Evolutionary conservation across 805 yeast genomes (phyloP), one percentile per base, ranked within the genome.

Genomic region (Ogataea wickerhamii): DNA sequence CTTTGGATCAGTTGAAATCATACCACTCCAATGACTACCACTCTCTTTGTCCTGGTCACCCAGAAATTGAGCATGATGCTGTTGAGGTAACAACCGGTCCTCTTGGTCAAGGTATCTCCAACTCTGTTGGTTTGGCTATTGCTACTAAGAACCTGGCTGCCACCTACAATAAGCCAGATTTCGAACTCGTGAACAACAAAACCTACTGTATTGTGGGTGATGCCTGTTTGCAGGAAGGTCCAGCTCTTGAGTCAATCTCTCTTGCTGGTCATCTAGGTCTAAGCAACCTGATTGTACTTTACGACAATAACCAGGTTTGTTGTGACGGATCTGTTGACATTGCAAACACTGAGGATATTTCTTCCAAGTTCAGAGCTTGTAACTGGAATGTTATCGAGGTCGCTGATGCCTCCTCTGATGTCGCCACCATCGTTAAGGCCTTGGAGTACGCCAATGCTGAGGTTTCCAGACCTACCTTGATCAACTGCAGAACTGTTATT

Each of bases 1-100:
- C 87, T 40, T 66, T 91, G 56, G 95, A 87, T 30, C 98, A 91
- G 67, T 74, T 91, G 67, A 82, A 87, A 73, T 68, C 76, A 47
- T 93, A 93, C 73, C 53, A 49, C 34, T 46, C 53, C 6, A 82
- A 97, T 73, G 93, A 85, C 68, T 68, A 86, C 62, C 74, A 75
- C 63, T 88, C 98, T 46, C 81, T 80, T 68, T 84, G 95, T 47
- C 98, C 98, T 36, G 98, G 98, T 53, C 98, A 91, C 71, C 98
- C 98, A 38, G 98, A 91, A 72, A 76, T 72, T 47, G 94, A 87
- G 61, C 76, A 85, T 47, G 88, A 91, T 40, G 98, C 97, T 61
- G 81, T 88, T 44, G 98, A 91, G 65, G 95, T 89, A 56, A 88
- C 98, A 65, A 91, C 98, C 43, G 98, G 98, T 67, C 98, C 98